Evolutionary conservation across 352 stramenopile genomes (phyloP).

Genomic region (Stramenopiles sp.): DNA sequence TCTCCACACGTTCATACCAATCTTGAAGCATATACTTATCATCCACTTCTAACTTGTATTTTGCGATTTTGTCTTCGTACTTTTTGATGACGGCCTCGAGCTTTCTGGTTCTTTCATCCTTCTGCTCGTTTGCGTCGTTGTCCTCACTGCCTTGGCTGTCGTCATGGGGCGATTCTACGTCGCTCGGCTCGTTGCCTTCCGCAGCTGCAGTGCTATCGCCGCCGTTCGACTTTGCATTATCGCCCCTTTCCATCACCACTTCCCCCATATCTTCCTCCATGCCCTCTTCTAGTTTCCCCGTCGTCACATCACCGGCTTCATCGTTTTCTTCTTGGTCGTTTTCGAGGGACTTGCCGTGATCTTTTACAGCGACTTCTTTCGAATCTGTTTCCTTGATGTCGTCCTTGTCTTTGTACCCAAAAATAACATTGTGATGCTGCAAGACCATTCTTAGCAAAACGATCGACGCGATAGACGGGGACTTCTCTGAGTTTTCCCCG

Average conservation of each 20-base stretch:
- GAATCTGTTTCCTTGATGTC: neutral
- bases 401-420: neutral
- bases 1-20: neutral
- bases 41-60: neutral
- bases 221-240: neutral
- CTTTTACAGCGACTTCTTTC: neutral
- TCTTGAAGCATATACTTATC: slow-evolving; percentile 6
- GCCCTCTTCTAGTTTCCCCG: neutral
- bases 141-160: neutral
- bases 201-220: neutral
- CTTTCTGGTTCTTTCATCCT: neutral
- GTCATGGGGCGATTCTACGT: neutral
- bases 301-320: neutral
- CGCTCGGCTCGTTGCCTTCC: neutral
- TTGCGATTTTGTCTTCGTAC: neutral
- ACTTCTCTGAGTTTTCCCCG: neutral
- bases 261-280: neutral
- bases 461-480: neutral
- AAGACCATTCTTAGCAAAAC: neutral
- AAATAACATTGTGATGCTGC: neutral
- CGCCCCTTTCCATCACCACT: neutral
- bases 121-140: neutral
- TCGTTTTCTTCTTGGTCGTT: neutral
- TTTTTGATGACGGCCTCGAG: neutral
- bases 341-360: neutral